Conservation (phyloP, 148 eudicot species). For the Fagopyrum homotropicum region DNA sequence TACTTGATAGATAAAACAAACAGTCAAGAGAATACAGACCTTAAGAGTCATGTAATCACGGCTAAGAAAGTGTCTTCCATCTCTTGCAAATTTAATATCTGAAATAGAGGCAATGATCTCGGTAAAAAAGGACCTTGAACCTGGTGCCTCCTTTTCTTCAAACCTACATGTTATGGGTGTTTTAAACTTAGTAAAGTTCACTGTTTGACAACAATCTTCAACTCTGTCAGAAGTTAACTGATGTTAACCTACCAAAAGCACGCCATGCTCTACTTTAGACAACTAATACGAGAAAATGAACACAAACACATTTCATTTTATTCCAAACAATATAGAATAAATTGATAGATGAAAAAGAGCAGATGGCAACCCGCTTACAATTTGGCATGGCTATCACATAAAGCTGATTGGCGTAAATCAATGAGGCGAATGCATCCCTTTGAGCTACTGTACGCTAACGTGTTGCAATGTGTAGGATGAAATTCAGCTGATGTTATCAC, state of each 20-base stretch:
- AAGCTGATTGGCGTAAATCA: slow-evolving; percentile 75
- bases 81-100: slow-evolving; percentile 67
- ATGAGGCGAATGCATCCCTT: slow-evolving; percentile 70
- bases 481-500: slow-evolving; percentile 81
- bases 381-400: slow-evolving; percentile 69
- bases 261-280: background rate
- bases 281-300: background rate
- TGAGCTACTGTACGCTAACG: slow-evolving; percentile 73
- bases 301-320: too few relatives aligned
- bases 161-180: slow-evolving; percentile 28
- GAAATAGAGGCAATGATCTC: slow-evolving; percentile 80
- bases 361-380: slow-evolving; percentile 37
- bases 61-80: slow-evolving; percentile 67
- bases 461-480: slow-evolving; percentile 72
- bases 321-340: background rate
- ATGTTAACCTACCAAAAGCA: slow-evolving; percentile 1
- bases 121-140: slow-evolving; percentile 69
- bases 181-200: background rate
- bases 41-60: slow-evolving; percentile 80
- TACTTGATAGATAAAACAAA: background rate
- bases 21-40: slow-evolving; percentile 25
- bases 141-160: slow-evolving; percentile 69
- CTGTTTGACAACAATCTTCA: background rate
- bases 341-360: background rate
- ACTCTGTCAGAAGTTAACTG: background rate